phyloP scores from a whole-genome alignment of 495 filamentous ascomycete species.

The Aspergillus ostianus region DNA sequence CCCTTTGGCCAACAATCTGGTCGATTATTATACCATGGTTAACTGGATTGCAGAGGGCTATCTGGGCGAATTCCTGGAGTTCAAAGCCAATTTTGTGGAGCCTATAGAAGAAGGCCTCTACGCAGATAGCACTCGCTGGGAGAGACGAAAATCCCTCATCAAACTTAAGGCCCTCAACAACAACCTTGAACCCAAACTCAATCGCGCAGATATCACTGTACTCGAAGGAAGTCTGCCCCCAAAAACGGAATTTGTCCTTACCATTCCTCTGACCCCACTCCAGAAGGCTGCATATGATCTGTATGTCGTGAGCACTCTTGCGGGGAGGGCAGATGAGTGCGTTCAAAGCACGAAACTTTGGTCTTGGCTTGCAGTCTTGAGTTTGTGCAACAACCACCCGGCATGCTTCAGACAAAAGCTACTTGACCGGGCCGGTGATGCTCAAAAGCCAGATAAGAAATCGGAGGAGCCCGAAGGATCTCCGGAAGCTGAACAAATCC shows the following conservation, averaged over 20 bases:
- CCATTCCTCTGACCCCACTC: constrained; percentile 62
- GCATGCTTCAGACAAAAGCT: constrained; percentile 59
- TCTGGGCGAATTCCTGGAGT: constrained; percentile 64
- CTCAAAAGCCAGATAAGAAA: constrained; percentile 26
- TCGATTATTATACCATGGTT: constrained; percentile 82
- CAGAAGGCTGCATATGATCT: constrained; percentile 63
- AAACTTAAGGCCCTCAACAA: constrained; percentile 68
- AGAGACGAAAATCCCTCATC: constrained; percentile 59
- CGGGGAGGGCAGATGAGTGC: constrained; percentile 16
- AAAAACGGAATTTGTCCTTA: constrained; percentile 82
- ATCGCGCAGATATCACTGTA: constrained; percentile 67
- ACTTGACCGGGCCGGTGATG: constrained; percentile 21
- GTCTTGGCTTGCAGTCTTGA: constrained; percentile 55
- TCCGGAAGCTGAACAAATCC: constrained; percentile 28
- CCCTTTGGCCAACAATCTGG: constrained; percentile 77
- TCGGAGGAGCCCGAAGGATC: constrained; percentile 24
- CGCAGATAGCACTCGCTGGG: constrained; percentile 52
- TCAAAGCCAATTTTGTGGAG: constrained; percentile 62
- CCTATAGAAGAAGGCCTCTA: constrained; percentile 73
- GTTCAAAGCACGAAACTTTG: constrained; percentile 32
- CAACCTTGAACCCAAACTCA: constrained; percentile 74
- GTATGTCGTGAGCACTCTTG: constrained; percentile 48
- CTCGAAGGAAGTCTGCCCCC: constrained; percentile 61
- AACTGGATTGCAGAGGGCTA: constrained; percentile 84
- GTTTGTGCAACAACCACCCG: constrained; percentile 76